Conservation (phyloP, 306 rosid genomes). For the Vigna angularis region DNA sequence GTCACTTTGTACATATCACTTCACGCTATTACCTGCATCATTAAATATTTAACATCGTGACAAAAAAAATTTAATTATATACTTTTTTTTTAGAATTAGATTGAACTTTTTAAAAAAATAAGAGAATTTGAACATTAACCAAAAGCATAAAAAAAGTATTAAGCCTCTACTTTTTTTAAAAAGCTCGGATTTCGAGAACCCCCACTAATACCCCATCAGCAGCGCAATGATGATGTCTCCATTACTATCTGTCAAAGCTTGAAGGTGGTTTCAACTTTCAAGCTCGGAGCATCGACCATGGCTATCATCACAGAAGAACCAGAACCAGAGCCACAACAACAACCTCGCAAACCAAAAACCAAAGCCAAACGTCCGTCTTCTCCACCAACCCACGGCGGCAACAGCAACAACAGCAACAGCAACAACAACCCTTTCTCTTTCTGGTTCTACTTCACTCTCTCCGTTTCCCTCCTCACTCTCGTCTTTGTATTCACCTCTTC, state of each 20-base stretch:
- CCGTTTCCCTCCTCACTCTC: slow-evolving; percentile 64
- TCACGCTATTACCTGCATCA: too few species aligned
- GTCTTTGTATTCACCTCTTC: slow-evolving; percentile 58
- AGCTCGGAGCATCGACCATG: slow-evolving; percentile 49
- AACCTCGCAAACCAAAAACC: slow-evolving; percentile 32
- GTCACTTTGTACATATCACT: too few species aligned
- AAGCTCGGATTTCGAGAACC: not conserved
- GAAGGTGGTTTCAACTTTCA: not conserved
- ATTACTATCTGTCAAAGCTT: not conserved
- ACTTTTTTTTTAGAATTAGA: too few species aligned
- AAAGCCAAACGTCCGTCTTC: slow-evolving; percentile 25
- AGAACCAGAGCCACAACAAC: slow-evolving; percentile 33
- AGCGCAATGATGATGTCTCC: slow-evolving; percentile 3
- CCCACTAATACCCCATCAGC: not conserved
- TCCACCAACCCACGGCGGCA: not conserved
- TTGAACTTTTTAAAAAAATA: too few species aligned
- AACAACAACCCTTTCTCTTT: slow-evolving; percentile 64
- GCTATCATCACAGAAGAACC: slow-evolving; percentile 73
- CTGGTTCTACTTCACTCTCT: slow-evolving; percentile 83
- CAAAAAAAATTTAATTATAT: too few species aligned
- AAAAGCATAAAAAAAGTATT: too few species aligned
- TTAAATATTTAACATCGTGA: too few species aligned
- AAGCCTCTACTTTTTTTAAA: too few species aligned
- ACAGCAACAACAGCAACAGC: not conserved
- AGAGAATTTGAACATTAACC: too few species aligned